These are phyloP conservation scores for Saraca asoca DNA, from an alignment of 331 rosid genomes.

Conservation along the genomic window DNA sequence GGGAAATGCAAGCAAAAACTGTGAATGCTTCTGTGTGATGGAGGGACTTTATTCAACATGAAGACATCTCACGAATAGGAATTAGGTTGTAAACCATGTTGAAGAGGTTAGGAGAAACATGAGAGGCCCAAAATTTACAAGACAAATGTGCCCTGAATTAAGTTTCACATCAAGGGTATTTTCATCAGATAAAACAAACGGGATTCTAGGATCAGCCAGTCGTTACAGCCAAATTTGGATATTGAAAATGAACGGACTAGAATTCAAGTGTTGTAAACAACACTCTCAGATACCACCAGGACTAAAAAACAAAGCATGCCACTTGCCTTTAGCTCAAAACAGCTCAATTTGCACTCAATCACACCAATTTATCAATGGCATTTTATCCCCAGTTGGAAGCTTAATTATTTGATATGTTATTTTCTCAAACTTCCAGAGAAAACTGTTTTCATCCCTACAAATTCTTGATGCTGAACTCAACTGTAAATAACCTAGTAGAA, in stretches of 20 bases:
- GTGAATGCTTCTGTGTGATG: neutral
- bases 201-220: neutral
- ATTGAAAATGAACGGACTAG: neutral
- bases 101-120: neutral
- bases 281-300: neutral
- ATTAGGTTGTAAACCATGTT: neutral
- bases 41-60: neutral
- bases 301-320: neutral
- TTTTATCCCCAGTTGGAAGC: neutral
- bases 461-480: constrained; percentile 4
- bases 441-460: neutral
- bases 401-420: neutral
- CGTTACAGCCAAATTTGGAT: neutral
- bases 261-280: neutral
- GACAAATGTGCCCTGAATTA: neutral
- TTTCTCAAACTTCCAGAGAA: constrained; percentile 1
- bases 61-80: neutral
- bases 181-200: too few relatives aligned
- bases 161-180: neutral
- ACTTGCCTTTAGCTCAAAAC: neutral
- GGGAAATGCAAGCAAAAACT: neutral
- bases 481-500: neutral
- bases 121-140: neutral
- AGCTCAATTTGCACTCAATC: neutral
- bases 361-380: neutral